phyloP scores from a whole-genome alignment of 2,329 filamentous ascomycete genomes.

The Nemania sp. region DNA sequence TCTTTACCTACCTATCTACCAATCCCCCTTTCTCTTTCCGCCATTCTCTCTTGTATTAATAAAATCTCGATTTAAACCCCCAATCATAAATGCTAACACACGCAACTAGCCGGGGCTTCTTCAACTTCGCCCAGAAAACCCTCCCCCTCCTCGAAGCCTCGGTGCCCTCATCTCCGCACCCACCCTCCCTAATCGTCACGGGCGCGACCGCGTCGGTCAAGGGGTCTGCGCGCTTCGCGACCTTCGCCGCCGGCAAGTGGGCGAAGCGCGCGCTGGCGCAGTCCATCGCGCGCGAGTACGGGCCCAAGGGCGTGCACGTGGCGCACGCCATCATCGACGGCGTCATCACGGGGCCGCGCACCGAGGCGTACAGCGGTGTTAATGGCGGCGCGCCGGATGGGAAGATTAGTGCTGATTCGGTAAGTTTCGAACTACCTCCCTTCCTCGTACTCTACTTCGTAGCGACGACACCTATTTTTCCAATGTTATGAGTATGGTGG shows the following conservation, averaged over 20 bases:
- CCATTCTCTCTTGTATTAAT: not conserved
- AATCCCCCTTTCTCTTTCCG: not conserved
- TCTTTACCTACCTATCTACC: not conserved
- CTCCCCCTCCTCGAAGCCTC: slow-evolving; percentile 67
- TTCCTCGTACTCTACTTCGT: slow-evolving; percentile 14
- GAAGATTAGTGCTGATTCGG: slow-evolving; percentile 69
- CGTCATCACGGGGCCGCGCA: slow-evolving; percentile 72
- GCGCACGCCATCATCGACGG: slow-evolving; percentile 75
- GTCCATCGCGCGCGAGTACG: slow-evolving; percentile 72
- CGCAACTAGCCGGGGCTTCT: slow-evolving; percentile 62
- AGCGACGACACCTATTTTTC: not conserved
- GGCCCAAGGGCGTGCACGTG: slow-evolving; percentile 73
- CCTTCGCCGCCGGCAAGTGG: slow-evolving; percentile 72
- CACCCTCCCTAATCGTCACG: slow-evolving; percentile 74
- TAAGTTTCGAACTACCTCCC: slow-evolving; percentile 46
- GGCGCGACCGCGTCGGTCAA: slow-evolving; percentile 74
- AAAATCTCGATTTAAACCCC: no score
- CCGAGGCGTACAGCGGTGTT: slow-evolving; percentile 50
- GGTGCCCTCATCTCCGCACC: slow-evolving; percentile 53
- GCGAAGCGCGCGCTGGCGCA: slow-evolving; percentile 69
- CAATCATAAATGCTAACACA: not conserved
- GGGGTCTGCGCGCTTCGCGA: slow-evolving; percentile 63
- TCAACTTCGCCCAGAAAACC: slow-evolving; percentile 67
- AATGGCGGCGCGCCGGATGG: slow-evolving; percentile 45
- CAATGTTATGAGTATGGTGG: no score